These are phyloP conservation scores for Cyberlindnera euphorbiae DNA, from an alignment of 805 yeast species.

Conservation along the genomic window DNA sequence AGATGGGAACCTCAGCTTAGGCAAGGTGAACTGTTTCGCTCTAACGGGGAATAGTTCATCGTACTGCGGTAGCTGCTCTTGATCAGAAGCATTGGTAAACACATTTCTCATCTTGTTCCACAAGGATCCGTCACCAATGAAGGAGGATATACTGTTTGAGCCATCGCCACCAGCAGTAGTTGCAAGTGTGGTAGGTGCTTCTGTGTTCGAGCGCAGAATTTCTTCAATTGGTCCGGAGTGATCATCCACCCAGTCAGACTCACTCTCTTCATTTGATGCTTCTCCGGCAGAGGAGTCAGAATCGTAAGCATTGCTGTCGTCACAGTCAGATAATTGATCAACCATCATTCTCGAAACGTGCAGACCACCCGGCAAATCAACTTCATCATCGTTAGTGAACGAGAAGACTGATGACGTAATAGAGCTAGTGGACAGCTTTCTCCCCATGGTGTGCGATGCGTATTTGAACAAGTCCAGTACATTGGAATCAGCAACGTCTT, in stretches of 20 bases:
- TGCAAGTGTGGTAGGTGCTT: too few relatives aligned
- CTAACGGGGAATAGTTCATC: conserved; percentile 64
- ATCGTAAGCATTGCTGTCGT: conserved; percentile 20
- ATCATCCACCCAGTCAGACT: conserved; percentile 20
- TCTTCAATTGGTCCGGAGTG: conserved; percentile 1
- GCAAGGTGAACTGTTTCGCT: conserved; percentile 13
- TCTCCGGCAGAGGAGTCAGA: conserved; percentile 20
- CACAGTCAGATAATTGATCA: conserved; percentile 27
- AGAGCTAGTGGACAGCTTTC: conserved; percentile 24
- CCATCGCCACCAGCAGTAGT: too few relatives aligned
- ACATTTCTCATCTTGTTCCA: conserved; percentile 35
- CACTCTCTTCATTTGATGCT: conserved; percentile 27
- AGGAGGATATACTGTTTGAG: too few relatives aligned
- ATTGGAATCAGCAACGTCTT: conserved; percentile 36
- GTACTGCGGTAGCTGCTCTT: conserved; percentile 59
- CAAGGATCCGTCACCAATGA: conserved; percentile 25
- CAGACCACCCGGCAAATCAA: conserved; percentile 22
- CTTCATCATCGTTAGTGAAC: conserved; percentile 24
- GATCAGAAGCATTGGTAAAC: conserved; percentile 18
- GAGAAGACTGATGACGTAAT: conserved; percentile 29
- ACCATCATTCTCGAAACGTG: conserved; percentile 33
- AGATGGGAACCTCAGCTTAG: conserved; percentile 17
- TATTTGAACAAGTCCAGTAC: conserved; percentile 29
- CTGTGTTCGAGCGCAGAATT: too few relatives aligned
- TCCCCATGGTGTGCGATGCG: conserved; percentile 12